Conservation (phyloP, 1,284 basidiomycete species). For the Heterobasidion occidentale region DNA sequence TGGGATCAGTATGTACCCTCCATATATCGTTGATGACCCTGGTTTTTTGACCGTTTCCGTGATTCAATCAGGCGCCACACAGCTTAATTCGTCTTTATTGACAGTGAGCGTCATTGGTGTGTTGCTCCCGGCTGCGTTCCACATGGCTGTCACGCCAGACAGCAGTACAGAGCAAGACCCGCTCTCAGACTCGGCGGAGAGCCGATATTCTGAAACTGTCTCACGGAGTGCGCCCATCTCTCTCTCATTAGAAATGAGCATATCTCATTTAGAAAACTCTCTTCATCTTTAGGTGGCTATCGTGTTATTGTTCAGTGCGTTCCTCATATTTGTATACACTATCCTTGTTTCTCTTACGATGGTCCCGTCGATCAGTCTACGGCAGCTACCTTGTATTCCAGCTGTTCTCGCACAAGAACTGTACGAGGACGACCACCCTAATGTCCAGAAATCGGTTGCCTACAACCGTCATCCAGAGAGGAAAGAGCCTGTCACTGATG, state of each 20-base stretch:
- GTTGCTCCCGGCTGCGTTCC: constrained; percentile 68
- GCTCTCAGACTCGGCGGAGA: constrained; percentile 21
- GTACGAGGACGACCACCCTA: constrained; percentile 45
- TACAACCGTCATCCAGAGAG: not conserved
- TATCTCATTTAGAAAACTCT: too few species aligned
- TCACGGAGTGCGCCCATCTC: constrained; percentile 53
- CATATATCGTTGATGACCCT: not conserved
- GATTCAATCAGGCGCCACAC: constrained; percentile 47
- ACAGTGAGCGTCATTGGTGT: constrained; percentile 77
- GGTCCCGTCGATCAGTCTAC: constrained; percentile 42
- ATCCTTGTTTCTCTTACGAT: not conserved
- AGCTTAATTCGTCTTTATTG: constrained; percentile 75
- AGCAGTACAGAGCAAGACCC: not conserved
- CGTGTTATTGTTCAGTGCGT: constrained; percentile 70
- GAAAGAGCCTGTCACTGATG: not conserved
- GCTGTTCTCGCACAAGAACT: constrained; percentile 77
- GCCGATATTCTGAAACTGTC: constrained; percentile 64
- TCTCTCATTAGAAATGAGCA: not conserved
- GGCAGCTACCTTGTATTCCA: constrained; percentile 76
- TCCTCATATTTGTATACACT: constrained; percentile 1
- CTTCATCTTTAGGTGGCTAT: constrained; percentile 44
- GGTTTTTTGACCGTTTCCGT: not conserved
- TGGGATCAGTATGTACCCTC: constrained; percentile 46
- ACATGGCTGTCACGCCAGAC: constrained; percentile 13
- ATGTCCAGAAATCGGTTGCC: constrained; percentile 11